A percentile compares a stretch with the other conserved stretches of the same genome.
phyloP scores from a whole-genome alignment of 768 basidiomycete species.

The Hypholoma sublateritium region DNA sequence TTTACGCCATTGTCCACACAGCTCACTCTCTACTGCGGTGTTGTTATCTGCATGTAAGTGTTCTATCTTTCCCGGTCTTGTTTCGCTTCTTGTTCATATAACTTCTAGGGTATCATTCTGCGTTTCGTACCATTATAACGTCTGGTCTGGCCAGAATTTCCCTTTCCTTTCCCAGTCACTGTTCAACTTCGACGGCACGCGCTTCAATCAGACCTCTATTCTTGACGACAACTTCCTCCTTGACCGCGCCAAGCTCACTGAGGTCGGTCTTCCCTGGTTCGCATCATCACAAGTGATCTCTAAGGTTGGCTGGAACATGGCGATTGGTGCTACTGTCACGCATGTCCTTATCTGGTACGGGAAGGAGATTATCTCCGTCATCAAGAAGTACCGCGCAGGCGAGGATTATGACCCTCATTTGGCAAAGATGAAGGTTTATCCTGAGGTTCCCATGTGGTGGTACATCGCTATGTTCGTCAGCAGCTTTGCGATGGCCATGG shows the following conservation, averaged over 20 bases:
- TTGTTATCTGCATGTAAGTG: constrained; percentile 50
- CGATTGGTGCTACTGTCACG: constrained; percentile 50
- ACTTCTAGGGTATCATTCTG: constrained; percentile 40
- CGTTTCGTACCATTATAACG: constrained; percentile 43
- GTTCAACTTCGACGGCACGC: constrained; percentile 51
- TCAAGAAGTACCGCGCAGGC: constrained; percentile 39
- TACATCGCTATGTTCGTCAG: constrained; percentile 40
- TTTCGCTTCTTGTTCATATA: background rate
- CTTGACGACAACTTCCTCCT: constrained; percentile 49
- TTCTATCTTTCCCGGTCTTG: constrained; percentile 1
- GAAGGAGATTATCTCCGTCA: constrained; percentile 42
- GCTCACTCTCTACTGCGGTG: constrained; percentile 48
- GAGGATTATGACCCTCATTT: constrained; percentile 52
- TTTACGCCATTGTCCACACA: constrained; percentile 57
- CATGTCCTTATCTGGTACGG: constrained; percentile 57
- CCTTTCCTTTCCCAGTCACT: constrained; percentile 56
- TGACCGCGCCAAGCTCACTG: constrained; percentile 46
- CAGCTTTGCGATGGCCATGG: constrained; percentile 52
- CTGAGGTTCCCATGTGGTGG: constrained; percentile 51
- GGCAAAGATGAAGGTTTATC: constrained; percentile 49
- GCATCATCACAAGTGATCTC: constrained; percentile 43
- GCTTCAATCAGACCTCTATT: constrained; percentile 52
- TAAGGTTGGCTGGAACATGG: constrained; percentile 36
- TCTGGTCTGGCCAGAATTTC: constrained; percentile 59
- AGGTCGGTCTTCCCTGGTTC: constrained; percentile 47